A percentile compares a stretch with the other conserved stretches of the same genome.
phyloP scores from a whole-genome alignment of 148 eudicot genomes.

The Rhododendron molle region DNA sequence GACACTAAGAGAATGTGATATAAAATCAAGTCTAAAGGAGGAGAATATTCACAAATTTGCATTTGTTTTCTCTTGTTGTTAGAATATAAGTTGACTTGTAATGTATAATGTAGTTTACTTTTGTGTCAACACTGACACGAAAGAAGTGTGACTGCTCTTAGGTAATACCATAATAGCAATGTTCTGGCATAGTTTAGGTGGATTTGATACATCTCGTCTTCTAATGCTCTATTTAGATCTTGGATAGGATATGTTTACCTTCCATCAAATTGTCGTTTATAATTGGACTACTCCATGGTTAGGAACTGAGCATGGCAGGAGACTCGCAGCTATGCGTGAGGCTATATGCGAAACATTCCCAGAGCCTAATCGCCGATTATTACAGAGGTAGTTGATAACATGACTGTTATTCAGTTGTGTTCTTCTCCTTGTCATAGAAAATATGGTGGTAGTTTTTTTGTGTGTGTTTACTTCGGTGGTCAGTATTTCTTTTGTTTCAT shows the following conservation, averaged over 20 bases:
- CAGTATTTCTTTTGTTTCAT: neutral
- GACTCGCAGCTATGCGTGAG: slow-evolving; percentile 71
- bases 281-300: neutral
- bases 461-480: neutral
- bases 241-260: neutral
- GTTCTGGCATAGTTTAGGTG: slow-evolving; percentile 1
- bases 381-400: slow-evolving; percentile 62
- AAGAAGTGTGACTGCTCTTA: neutral
- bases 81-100: too few relatives aligned
- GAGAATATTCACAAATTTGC: neutral
- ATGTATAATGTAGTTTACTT: neutral
- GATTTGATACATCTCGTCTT: neutral
- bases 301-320: slow-evolving; percentile 83
- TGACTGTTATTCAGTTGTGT: neutral
- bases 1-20: neutral
- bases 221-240: neutral
- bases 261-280: neutral
- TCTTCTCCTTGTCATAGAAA: neutral
- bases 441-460: neutral
- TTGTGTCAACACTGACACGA: neutral
- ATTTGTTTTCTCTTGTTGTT: neutral
- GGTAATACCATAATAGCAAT: neutral
- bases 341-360: slow-evolving; percentile 96
- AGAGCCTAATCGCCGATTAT: slow-evolving; percentile 88
- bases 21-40: neutral